These are phyloP conservation scores for Fonsecaea nubica DNA, from an alignment of 2,329 filamentous ascomycete species.

Conservation along the genomic window DNA sequence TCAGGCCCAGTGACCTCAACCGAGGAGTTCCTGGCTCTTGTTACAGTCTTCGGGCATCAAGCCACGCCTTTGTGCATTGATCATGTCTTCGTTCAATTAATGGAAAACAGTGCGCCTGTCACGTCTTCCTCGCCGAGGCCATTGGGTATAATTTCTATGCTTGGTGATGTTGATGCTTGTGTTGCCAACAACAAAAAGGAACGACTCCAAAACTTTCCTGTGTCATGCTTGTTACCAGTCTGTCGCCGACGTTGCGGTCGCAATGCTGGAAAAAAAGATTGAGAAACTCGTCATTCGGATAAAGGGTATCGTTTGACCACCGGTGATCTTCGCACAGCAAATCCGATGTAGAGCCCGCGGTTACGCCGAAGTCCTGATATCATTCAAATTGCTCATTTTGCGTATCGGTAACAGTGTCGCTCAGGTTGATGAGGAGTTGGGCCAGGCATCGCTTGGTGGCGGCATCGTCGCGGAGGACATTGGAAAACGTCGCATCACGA, in stretches of 20 bases:
- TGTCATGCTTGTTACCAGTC: constrained; percentile 27
- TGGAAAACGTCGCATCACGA: constrained; percentile 96
- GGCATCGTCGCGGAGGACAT: constrained; percentile 93
- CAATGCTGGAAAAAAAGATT: constrained; percentile 32
- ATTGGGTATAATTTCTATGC: constrained; percentile 33
- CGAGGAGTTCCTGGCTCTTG: constrained; percentile 19
- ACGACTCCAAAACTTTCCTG: constrained; percentile 32
- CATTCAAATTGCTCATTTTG: constrained; percentile 41
- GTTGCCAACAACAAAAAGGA: constrained; percentile 27
- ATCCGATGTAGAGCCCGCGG: constrained; percentile 20
- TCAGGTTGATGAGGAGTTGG: constrained; percentile 95
- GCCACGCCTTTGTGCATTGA: constrained; percentile 22
- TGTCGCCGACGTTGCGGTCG: constrained; percentile 32
- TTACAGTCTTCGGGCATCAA: constrained; percentile 19
- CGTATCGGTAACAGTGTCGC: constrained; percentile 76
- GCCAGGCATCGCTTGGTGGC: constrained; percentile 96
- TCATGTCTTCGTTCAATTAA: constrained; percentile 22
- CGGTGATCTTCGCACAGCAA: constrained; percentile 29
- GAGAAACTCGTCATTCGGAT: constrained; percentile 29
- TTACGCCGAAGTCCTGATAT: constrained; percentile 15
- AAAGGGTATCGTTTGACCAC: constrained; percentile 32
- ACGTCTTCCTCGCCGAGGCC: constrained; percentile 8
- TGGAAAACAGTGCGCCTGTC: constrained; percentile 20
- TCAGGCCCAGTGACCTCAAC: constrained; percentile 7
- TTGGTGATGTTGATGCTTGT: constrained; percentile 19